Percentiles rank a stretch among this genome's conserved stretches.
Conservation (phyloP, 1,284 basidiomycete species). For the Rhodotorula glutinis region DNA sequence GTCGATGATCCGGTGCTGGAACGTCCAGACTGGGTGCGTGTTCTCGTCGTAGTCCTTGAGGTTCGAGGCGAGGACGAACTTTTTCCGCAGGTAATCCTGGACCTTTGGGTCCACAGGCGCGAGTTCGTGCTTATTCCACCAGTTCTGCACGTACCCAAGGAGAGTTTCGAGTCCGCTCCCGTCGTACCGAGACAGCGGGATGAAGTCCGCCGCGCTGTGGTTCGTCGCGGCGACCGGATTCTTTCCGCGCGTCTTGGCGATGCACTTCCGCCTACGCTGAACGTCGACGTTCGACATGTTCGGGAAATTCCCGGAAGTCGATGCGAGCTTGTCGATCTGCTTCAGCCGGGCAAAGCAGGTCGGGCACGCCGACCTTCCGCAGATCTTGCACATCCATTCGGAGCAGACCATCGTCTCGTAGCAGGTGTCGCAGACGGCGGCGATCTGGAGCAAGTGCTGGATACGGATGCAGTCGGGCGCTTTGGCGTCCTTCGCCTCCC, state of each 20-base stretch:
- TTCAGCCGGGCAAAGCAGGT: slow-evolving; percentile 62
- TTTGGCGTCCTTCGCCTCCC: slow-evolving; percentile 67
- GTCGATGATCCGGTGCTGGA: slow-evolving; percentile 11
- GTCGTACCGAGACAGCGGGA: slow-evolving; percentile 13
- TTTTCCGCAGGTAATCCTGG: slow-evolving; percentile 12
- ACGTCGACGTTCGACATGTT: slow-evolving; percentile 7
- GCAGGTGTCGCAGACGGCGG: slow-evolving; percentile 33
- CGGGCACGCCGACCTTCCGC: slow-evolving; percentile 82
- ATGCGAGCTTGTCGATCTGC: slow-evolving; percentile 9
- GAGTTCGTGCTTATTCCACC: slow-evolving; percentile 13
- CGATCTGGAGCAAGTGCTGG: slow-evolving; percentile 63
- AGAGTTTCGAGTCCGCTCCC: slow-evolving; percentile 12
- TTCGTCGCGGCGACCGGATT: not conserved
- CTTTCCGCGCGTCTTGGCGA: slow-evolving; percentile 28
- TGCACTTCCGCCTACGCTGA: slow-evolving; percentile 28
- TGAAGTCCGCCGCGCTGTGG: slow-evolving; percentile 11
- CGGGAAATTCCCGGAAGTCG: too few species aligned
- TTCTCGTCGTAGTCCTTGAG: slow-evolving; percentile 17
- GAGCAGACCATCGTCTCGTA: slow-evolving; percentile 78
- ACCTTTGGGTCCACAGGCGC: slow-evolving; percentile 6
- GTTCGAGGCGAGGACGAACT: slow-evolving; percentile 11
- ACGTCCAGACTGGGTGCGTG: slow-evolving; percentile 10
- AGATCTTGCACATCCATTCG: slow-evolving; percentile 81
- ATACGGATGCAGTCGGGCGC: slow-evolving; percentile 64
- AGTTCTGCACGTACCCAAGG: slow-evolving; percentile 1